Conservation (phyloP, 768 basidiomycete species). For the Leccinum aurantiacum region DNA sequence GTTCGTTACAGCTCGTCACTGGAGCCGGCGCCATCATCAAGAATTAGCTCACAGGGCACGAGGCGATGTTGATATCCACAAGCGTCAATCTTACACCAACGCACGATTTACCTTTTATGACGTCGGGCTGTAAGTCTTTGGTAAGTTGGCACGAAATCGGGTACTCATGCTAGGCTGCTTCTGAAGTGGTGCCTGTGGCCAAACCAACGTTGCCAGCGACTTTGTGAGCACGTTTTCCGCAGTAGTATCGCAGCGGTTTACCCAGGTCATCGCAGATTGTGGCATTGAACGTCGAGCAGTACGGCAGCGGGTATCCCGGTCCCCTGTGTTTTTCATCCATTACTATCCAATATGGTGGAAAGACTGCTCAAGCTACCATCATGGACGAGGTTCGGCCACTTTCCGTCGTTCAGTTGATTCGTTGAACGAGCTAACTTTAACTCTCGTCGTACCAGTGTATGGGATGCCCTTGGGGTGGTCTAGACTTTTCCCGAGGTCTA, state of each 20-base stretch:
- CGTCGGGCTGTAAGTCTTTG: conserved; percentile 46
- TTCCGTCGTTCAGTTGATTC: background rate
- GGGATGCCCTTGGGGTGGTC: conserved; percentile 60
- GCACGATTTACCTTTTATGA: conserved; percentile 57
- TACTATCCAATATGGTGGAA: conserved; percentile 60
- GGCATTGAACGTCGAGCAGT: conserved; percentile 54
- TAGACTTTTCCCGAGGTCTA: conserved; percentile 68
- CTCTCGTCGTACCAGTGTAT: conserved; percentile 47
- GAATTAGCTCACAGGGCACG: conserved; percentile 49
- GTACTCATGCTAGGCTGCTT: conserved; percentile 7
- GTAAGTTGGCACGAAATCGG: conserved; percentile 1
- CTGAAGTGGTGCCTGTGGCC: conserved; percentile 58
- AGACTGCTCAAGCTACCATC: conserved; percentile 55
- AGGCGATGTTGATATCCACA: conserved; percentile 41
- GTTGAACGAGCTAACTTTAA: conserved; percentile 2
- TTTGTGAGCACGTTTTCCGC: conserved; percentile 38
- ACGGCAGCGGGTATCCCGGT: conserved; percentile 60
- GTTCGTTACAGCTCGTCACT: conserved; percentile 35
- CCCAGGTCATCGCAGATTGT: conserved; percentile 43
- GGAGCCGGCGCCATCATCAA: conserved; percentile 41
- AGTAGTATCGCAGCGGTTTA: conserved; percentile 3
- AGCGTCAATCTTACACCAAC: conserved; percentile 34
- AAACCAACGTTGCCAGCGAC: conserved; percentile 38
- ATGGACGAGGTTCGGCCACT: conserved; percentile 54
- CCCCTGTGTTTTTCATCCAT: conserved; percentile 62